Conservation (phyloP, 2,329 filamentous ascomycete genomes). For the Arthrobotrys sphaeroides region DNA sequence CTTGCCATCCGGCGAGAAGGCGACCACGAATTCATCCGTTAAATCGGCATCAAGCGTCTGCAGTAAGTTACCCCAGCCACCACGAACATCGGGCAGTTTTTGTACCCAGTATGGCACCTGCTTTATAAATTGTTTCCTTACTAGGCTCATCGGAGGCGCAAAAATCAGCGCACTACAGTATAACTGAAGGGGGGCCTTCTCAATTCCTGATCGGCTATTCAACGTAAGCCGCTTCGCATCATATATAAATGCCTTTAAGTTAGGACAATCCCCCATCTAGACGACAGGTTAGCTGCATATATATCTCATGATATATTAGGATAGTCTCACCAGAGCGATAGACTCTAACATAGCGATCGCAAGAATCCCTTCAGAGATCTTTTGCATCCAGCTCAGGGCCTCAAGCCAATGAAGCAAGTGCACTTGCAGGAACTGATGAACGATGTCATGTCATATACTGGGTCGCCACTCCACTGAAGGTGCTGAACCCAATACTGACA, state of each 20-base stretch:
- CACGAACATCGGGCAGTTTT: no score
- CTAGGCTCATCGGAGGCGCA: conserved; percentile 2
- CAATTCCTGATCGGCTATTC: conserved; percentile 5
- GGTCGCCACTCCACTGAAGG: conserved; percentile 57
- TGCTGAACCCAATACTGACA: conserved; percentile 60
- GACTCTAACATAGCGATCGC: not conserved
- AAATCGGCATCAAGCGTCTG: conserved; percentile 12
- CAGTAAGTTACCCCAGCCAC: not conserved
- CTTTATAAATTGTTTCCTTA: not conserved
- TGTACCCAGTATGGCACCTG: not conserved
- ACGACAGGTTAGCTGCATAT: not conserved
- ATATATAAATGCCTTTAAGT: not conserved
- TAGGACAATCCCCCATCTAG: not conserved
- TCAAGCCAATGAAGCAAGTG: conserved; percentile 61
- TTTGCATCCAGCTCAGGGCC: conserved; percentile 56
- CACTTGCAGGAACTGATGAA: conserved; percentile 59
- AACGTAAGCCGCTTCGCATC: not conserved
- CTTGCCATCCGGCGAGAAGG: not conserved
- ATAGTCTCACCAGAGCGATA: no score
- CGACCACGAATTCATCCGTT: not conserved
- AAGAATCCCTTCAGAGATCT: not conserved
- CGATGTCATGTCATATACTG: conserved; percentile 57
- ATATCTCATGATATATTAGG: not conserved
- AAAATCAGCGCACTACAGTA: conserved; percentile 16
- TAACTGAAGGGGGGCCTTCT: conserved; percentile 11